A percentile compares a stretch with the other conserved stretches of the same genome.
phyloP scores from a whole-genome alignment of 1,139 yeast genomes.

The Zygoascus sp. region DNA sequence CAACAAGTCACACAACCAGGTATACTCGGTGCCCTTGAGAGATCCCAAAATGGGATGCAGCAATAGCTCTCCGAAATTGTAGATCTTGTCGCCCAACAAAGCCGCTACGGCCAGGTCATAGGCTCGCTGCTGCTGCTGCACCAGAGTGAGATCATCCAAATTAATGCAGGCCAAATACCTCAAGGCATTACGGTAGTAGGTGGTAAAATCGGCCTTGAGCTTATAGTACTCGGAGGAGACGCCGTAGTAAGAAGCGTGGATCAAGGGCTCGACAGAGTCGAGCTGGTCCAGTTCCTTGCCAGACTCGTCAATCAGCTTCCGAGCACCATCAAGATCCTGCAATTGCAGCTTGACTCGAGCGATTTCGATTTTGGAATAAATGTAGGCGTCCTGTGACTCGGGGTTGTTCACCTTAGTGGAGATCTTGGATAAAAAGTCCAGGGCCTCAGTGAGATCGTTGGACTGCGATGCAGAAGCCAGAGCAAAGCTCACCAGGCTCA shows the following conservation, averaged over 20 bases:
- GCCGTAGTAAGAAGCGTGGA: conserved; percentile 79
- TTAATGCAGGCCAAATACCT: conserved; percentile 61
- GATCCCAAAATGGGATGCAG: conserved; percentile 77
- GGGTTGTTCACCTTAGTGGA: conserved; percentile 44
- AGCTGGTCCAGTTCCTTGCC: conserved; percentile 54
- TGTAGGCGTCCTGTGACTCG: conserved; percentile 47
- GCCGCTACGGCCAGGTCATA: conserved; percentile 85
- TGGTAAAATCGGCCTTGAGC: conserved; percentile 69
- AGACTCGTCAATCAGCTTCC: conserved; percentile 60
- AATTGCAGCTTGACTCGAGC: conserved; percentile 64
- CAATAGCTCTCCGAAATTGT: conserved; percentile 91
- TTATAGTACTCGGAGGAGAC: conserved; percentile 76
- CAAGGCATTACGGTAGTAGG: conserved; percentile 66
- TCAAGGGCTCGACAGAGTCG: conserved; percentile 60
- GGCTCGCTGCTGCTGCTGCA: conserved; percentile 59
- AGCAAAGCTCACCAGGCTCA: conserved; percentile 73
- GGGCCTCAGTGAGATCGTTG: conserved; percentile 46
- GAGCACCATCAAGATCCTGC: conserved; percentile 59
- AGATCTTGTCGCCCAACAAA: conserved; percentile 82
- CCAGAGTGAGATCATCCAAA: conserved; percentile 45
- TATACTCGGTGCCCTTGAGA: conserved; percentile 49
- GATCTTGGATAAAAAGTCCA: conserved; percentile 53
- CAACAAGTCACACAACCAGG: conserved; percentile 72
- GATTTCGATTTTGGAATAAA: conserved; percentile 70
- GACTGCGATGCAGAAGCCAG: conserved; percentile 52